These are phyloP conservation scores for Phylloporus arenicola DNA, from an alignment of 768 basidiomycete genomes.

Conservation along the genomic window DNA sequence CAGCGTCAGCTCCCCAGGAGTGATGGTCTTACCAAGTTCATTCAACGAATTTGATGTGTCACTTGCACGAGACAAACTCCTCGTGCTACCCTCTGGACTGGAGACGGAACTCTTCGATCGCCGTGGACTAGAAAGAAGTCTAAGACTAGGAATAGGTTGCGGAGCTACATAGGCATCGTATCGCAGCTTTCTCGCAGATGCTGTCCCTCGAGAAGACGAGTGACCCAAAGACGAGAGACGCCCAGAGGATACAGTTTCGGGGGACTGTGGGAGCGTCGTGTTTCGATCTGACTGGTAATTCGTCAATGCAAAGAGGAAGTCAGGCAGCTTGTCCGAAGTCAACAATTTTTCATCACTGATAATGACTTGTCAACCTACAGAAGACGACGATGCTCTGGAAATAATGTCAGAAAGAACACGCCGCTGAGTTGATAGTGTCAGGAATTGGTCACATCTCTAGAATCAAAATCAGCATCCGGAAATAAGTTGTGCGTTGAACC, in stretches of 20 bases:
- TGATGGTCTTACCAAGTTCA: conserved; percentile 24
- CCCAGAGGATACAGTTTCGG: conserved; percentile 7
- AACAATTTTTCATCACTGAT: conserved; percentile 3
- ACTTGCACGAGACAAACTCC: conserved; percentile 28
- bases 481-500: conserved; percentile 6
- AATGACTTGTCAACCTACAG: conserved; percentile 38
- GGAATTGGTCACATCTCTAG: conserved; percentile 70
- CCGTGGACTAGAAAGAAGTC: conserved; percentile 29
- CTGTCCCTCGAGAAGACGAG: conserved; percentile 23
- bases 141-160: conserved; percentile 42
- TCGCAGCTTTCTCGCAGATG: conserved; percentile 47
- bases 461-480: conserved; percentile 5
- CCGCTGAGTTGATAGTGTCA: conserved; percentile 42
- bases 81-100: conserved; percentile 30
- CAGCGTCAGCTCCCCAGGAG: conserved; percentile 30
- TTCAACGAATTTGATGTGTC: conserved; percentile 20
- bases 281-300: conserved; percentile 20
- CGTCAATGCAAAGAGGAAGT: conserved; percentile 54
- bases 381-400: conserved; percentile 44
- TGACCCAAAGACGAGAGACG: conserved; percentile 14
- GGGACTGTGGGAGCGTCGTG: conserved; percentile 3
- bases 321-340: conserved; percentile 53
- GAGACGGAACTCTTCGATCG: conserved; percentile 33
- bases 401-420: conserved; percentile 44
- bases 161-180: conserved; percentile 71